A percentile compares a stretch with the other conserved stretches of the same genome.
phyloP scores from a whole-genome alignment of 2,329 filamentous ascomycete genomes.

The Hypocreales sp. region DNA sequence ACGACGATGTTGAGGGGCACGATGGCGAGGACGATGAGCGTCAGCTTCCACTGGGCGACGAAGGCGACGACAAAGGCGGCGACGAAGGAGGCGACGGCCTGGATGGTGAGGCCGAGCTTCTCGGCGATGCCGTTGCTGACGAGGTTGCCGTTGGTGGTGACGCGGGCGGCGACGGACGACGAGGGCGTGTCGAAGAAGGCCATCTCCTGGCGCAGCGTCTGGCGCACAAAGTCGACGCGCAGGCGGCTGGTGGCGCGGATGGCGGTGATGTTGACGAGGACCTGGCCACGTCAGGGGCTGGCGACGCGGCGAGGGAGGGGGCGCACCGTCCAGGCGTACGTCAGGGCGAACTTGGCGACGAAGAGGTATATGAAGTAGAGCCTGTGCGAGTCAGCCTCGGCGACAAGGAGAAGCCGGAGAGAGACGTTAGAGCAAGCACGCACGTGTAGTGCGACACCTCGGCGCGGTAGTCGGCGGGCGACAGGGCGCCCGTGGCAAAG shows the following conservation, averaged over 20 bases:
- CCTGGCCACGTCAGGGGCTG: neutral
- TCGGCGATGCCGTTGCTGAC: constrained; percentile 29
- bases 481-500: constrained; percentile 31
- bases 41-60: constrained; percentile 24
- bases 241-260: constrained; percentile 20
- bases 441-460: constrained; percentile 30
- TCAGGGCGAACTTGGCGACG: constrained; percentile 34
- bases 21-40: constrained; percentile 27
- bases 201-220: constrained; percentile 32
- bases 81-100: constrained; percentile 22
- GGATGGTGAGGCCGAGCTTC: constrained; percentile 25
- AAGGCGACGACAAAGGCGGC: constrained; percentile 24
- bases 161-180: constrained; percentile 26
- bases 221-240: constrained; percentile 21
- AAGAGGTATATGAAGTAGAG: constrained; percentile 45
- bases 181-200: constrained; percentile 35
- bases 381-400: no score
- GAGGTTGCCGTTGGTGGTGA: constrained; percentile 31
- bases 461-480: constrained; percentile 29
- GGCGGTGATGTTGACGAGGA: constrained; percentile 20
- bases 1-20: constrained; percentile 27
- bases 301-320: no score
- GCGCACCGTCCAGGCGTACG: constrained; percentile 32
- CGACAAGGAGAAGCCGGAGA: no score
- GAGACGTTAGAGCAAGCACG: no score